Evolutionary conservation across 192 early-diverging fungal genomes (phyloP), one percentile per base, ranked within the genome.

Genomic region (Coemansia sp.): DNA sequence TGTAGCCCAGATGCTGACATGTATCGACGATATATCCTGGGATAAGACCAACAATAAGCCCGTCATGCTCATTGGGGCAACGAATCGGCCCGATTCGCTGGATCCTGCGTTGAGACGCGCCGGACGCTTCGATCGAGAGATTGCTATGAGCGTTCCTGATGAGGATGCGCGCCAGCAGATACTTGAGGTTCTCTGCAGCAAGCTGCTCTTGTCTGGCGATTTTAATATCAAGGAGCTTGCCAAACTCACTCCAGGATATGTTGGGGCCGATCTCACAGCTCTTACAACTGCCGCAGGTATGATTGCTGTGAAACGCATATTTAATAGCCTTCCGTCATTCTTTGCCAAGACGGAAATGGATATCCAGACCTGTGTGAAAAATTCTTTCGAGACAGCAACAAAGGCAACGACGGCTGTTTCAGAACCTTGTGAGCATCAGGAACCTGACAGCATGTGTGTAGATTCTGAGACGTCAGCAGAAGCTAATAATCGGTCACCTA

Each of bases 241-340:
- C 19, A 94, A 92, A 65, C 69, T 91, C 70, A 98, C 97, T 4
- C 97, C 97, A 18, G 97, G 97, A 10, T 99, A 95, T 84, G 97
- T 99, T 5, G 97, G 97, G 47, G 97, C 96, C 9, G 97, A 99
- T 87, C 81, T 99, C 56, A 93, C 91, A 49, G 95, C 96, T 1
- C 74, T 99, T 63, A 93, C 91, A 0, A 85, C 92, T 5, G 90
- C 94, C 18, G 97, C 97, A 0, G 96, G 96, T 45, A 88, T 93
- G 79, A 88, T 94, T 64, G 96, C 97, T 1, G 89, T 98, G 15
- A 92, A 92, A 64, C 89, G 97, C 56, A 83, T 83, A 56, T 83
- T 83, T 53, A 76, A 77, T 62, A 61, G 15, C 18, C 53, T 83
- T 43, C 67, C 73, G 50, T 52, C 56, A 18, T 45, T 61, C 41